These are phyloP conservation scores for Rubia peregrina DNA, from an alignment of 305 asterid genomes.

Conservation along the genomic window DNA sequence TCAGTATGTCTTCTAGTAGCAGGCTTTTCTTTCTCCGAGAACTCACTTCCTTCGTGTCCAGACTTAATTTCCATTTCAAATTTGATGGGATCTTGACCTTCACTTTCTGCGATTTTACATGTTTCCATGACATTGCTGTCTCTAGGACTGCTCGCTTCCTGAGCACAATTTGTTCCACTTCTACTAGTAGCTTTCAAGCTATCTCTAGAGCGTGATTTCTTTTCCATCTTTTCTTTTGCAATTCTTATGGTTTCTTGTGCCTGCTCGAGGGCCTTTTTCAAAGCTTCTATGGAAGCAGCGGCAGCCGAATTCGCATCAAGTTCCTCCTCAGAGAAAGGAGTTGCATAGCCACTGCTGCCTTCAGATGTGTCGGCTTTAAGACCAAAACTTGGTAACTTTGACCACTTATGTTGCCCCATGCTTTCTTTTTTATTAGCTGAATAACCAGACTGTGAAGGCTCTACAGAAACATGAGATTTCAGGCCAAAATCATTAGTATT, in stretches of 20 bases:
- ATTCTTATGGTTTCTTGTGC: constrained; percentile 89
- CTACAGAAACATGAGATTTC: constrained; percentile 30
- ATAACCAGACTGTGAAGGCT: constrained; percentile 26
- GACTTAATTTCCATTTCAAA: constrained; percentile 18
- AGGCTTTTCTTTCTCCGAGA: constrained; percentile 22
- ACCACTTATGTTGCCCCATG: constrained; percentile 29
- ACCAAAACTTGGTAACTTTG: constrained; percentile 32
- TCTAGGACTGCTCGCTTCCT: constrained; percentile 23
- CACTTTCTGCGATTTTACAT: constrained; percentile 21
- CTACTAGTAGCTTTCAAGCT: constrained; percentile 36
- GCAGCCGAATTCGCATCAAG: constrained; percentile 80
- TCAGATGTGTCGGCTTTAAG: constrained; percentile 33
- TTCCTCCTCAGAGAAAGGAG: constrained; percentile 61
- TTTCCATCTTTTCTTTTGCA: constrained; percentile 73
- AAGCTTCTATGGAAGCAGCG: constrained; percentile 72
- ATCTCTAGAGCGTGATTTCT: constrained; percentile 35
- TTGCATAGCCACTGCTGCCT: constrained; percentile 29
- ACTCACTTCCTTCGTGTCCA: constrained; percentile 17
- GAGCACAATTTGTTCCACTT: constrained; percentile 25
- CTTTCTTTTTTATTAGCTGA: constrained; percentile 24
- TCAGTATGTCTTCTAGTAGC: constrained; percentile 23
- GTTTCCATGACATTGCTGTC: constrained; percentile 23
- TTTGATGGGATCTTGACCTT: constrained; percentile 19
- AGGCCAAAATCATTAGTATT: constrained; percentile 25
- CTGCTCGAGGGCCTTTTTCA: constrained; percentile 80